phyloP scores from a whole-genome alignment of 2,329 filamentous ascomycete species.

The Aspergillus candidus region DNA sequence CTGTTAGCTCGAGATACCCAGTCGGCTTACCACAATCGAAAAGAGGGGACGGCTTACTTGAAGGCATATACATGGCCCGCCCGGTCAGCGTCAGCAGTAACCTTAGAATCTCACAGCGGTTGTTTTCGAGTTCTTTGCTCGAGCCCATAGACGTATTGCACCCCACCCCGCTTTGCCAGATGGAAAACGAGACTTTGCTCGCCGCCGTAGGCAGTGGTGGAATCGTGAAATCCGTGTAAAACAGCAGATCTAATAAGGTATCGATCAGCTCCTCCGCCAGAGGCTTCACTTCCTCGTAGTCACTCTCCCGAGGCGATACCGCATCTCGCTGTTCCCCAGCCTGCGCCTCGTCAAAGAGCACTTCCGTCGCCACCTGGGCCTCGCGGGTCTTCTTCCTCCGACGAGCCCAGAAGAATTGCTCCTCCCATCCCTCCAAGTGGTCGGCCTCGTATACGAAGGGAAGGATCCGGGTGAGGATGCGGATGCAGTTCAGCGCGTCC shows the following conservation, averaged over 20 bases:
- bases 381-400: constrained; percentile 66
- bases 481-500: constrained; percentile 91
- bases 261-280: constrained; percentile 90
- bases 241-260: constrained; percentile 79
- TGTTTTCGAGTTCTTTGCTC: constrained; percentile 87
- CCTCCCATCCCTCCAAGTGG: constrained; percentile 75
- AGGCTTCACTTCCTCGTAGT: constrained; percentile 77
- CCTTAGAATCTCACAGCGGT: constrained; percentile 82
- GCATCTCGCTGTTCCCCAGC: constrained; percentile 48
- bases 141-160: constrained; percentile 85
- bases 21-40: neutral
- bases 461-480: constrained; percentile 79
- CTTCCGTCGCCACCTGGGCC: constrained; percentile 61
- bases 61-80: constrained; percentile 88
- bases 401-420: constrained; percentile 83
- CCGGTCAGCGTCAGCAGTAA: constrained; percentile 79
- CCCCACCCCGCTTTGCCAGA: constrained; percentile 97
- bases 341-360: constrained; percentile 75
- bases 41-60: constrained; percentile 45
- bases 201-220: constrained; percentile 65
- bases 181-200: constrained; percentile 80
- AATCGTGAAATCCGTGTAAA: constrained; percentile 85
- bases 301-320: constrained; percentile 43
- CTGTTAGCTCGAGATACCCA: constrained; percentile 5
- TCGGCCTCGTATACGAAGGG: constrained; percentile 92